Base-by-base conservation (phyloP, 2,329 filamentous ascomycete genomes). In the Sphaerulina musiva region DNA sequence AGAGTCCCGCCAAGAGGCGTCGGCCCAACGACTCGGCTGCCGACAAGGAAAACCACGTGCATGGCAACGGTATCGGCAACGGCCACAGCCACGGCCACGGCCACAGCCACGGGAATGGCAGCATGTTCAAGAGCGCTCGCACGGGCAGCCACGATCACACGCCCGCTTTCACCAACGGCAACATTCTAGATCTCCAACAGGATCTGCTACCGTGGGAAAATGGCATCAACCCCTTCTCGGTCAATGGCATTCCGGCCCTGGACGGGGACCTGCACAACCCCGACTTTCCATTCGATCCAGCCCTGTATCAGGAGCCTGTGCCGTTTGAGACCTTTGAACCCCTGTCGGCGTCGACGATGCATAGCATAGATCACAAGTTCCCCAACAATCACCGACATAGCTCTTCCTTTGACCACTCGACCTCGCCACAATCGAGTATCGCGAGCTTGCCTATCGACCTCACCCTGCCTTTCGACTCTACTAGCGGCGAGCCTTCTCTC, bases 1-100 rank as follows among this genome's bases (percentile, higher is more conserved):
- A 76, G 54, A 62, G 63, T 31, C 64, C 66, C 34, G 68, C 67
- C 43, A 70, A 70, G 55, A 54, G 65, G 47, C 59, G 65, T 36
- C 51, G 67, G 48, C 67, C 67, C 23, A 68, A 67, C 49, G 61
- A 65, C 48, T 56, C 63, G 44, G 56, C 51, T 39, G 40, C 45
- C 20, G 55, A 51, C 52, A 47, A 53, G 34, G 53, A 60, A 12
- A 20, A 11, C 23, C 20, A 20, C 20, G 20, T 20, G 20, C 20
- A 20, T 20, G 20, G 20, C 20, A 20, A 20, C 3, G 20, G 20
- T 4, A 57, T 53, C 17, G 53, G 53, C 34, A 53, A 58, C 10
- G 47, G 26, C 26, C 5, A 29, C 26, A 4, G 26, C 23, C 5
- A 29, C 26, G 26, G 26, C 26, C 5, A 29, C 26, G 6, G 5